Evolutionary conservation across 129 eudicot species (phyloP).

Genomic region (Centella asiatica): DNA sequence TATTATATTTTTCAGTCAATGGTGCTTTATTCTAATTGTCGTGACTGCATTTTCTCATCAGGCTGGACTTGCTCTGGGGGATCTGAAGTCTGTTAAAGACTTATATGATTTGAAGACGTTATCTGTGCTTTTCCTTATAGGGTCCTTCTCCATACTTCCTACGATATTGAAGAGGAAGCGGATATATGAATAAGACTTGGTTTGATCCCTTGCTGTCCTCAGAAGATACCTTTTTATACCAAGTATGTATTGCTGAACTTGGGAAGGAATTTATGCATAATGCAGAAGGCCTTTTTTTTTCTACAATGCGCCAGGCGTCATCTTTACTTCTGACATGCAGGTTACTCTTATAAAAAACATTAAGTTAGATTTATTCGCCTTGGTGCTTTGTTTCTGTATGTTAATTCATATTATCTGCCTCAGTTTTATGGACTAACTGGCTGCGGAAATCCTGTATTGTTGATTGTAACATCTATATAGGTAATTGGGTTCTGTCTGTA

Average conservation of each 20-base stretch:
- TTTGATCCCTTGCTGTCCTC: not conserved
- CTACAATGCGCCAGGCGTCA: not conserved
- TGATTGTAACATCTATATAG: not conserved
- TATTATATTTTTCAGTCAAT: too few species aligned
- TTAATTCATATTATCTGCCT: not conserved
- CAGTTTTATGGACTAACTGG: constrained; percentile 1
- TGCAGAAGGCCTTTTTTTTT: not conserved
- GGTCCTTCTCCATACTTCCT: constrained; percentile 58
- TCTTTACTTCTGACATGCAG: not conserved
- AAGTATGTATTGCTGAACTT: constrained; percentile 1
- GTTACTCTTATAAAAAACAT: not conserved
- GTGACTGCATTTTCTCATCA: constrained; percentile 12
- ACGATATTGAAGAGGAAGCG: constrained; percentile 82
- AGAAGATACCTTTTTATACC: constrained; percentile 10
- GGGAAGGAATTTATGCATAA: not conserved
- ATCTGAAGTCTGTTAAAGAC: constrained; percentile 83
- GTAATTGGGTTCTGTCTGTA: not conserved
- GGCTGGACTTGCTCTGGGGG: constrained; percentile 99
- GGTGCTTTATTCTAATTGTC: not conserved
- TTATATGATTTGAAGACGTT: constrained; percentile 79
- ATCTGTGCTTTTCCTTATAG: constrained; percentile 75
- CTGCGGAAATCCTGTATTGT: constrained; percentile 10
- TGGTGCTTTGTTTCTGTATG: constrained; percentile 3
- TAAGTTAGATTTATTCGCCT: not conserved
- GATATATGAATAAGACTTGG: constrained; percentile 45